These are phyloP conservation scores for Amphicarpaea edgeworthii DNA, from an alignment of 306 rosid species.

Conservation along the genomic window DNA sequence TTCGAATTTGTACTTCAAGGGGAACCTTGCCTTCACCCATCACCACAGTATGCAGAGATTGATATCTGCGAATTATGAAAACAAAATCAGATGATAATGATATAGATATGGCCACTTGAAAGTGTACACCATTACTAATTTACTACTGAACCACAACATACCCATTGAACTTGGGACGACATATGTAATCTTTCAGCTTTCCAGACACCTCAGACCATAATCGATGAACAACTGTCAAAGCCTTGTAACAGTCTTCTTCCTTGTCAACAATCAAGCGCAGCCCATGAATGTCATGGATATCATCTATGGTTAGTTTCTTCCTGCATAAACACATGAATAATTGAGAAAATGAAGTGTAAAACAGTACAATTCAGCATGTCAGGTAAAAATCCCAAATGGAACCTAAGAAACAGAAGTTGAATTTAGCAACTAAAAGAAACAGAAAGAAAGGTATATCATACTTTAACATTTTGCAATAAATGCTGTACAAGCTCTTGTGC, in stretches of 20 bases:
- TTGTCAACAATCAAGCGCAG: constrained; percentile 89
- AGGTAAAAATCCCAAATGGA: not conserved
- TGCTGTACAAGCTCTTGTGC: constrained; percentile 92
- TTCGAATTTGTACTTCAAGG: constrained; percentile 94
- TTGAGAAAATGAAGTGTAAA: constrained; percentile 31
- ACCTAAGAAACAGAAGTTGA: not conserved
- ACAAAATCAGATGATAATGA: constrained; percentile 39
- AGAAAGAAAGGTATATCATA: constrained; percentile 48
- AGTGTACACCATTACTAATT: not conserved
- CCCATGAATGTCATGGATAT: constrained; percentile 94
- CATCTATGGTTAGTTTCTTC: constrained; percentile 81
- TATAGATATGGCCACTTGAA: constrained; percentile 8
- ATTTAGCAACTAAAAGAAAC: constrained; percentile 9
- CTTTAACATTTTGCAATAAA: constrained; percentile 91
- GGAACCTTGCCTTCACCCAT: constrained; percentile 80
- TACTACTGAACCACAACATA: constrained; percentile 46
- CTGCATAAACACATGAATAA: constrained; percentile 56
- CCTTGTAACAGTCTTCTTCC: constrained; percentile 89
- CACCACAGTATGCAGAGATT: constrained; percentile 91
- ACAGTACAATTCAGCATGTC: constrained; percentile 21
- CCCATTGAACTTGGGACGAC: constrained; percentile 88
- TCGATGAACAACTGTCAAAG: constrained; percentile 73
- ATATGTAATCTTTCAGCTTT: constrained; percentile 90
- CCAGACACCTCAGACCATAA: constrained; percentile 89
- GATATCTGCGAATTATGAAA: constrained; percentile 66